These are phyloP conservation scores for Panellus pusillus DNA, from an alignment of 768 basidiomycete species.

Conservation along the genomic window DNA sequence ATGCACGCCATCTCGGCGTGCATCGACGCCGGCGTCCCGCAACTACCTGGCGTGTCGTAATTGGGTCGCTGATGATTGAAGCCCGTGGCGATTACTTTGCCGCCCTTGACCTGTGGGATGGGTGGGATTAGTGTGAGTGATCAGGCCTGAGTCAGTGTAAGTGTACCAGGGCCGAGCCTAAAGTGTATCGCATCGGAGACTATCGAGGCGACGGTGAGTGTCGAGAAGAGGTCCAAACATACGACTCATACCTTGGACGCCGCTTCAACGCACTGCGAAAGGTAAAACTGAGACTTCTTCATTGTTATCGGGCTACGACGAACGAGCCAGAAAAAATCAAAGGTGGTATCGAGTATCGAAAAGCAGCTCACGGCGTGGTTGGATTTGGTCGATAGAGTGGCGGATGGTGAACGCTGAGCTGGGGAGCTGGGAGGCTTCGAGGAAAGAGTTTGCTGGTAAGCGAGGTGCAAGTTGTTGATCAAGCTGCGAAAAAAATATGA, in stretches of 20 bases:
- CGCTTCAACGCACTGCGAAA: slow-evolving; percentile 49
- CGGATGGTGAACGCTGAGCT: no score
- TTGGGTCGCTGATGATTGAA: slow-evolving; percentile 56
- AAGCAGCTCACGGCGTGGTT: no score
- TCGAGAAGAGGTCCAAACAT: not conserved
- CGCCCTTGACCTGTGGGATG: slow-evolving; percentile 44
- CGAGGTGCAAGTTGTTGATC: slow-evolving; percentile 20
- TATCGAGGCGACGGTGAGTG: slow-evolving; percentile 13
- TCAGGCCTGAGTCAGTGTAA: not conserved
- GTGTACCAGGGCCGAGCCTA: slow-evolving; percentile 41
- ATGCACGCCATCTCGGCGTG: slow-evolving; percentile 65
- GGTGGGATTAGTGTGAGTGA: not conserved
- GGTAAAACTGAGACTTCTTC: slow-evolving; percentile 52
- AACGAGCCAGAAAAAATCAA: no score
- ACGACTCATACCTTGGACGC: slow-evolving; percentile 39
- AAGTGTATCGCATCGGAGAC: slow-evolving; percentile 47
- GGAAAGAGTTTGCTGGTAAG: slow-evolving; percentile 11
- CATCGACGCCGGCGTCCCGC: slow-evolving; percentile 44
- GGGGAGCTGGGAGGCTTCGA: not conserved
- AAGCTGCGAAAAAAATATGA: slow-evolving; percentile 12
- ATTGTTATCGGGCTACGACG: slow-evolving; percentile 23
- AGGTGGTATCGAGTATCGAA: no score
- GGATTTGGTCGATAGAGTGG: no score
- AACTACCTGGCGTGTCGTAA: slow-evolving; percentile 44
- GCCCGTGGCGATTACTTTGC: slow-evolving; percentile 52